Evolutionary conservation across 305 asterid genomes (phyloP).

Genomic region (Galium porrigens): DNA sequence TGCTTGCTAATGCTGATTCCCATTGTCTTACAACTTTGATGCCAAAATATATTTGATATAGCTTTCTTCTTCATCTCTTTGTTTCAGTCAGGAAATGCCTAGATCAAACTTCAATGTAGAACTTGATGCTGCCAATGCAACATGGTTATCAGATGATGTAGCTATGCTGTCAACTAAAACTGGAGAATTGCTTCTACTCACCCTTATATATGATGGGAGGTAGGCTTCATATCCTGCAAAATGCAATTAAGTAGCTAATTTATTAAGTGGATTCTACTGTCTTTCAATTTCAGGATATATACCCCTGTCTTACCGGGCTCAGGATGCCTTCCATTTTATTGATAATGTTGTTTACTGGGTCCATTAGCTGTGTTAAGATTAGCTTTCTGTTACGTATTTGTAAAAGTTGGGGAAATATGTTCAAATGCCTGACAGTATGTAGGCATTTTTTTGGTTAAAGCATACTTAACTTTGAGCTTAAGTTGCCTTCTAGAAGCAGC

Average conservation of each 20-base stretch:
- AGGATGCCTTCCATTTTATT: not conserved
- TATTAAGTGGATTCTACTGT: not conserved
- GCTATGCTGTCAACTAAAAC: conserved; percentile 82
- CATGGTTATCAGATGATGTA: conserved; percentile 89
- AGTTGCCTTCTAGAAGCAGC: not conserved
- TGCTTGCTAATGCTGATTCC: not conserved
- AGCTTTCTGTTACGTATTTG: not conserved
- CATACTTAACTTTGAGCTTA: not conserved
- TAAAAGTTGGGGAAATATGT: not conserved
- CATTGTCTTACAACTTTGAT: not conserved
- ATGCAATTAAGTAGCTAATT: not conserved
- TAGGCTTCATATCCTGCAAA: conserved; percentile 14
- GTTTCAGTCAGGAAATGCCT: conserved; percentile 69
- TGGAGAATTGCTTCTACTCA: conserved; percentile 85
- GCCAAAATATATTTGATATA: not conserved
- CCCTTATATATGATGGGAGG: conserved; percentile 90
- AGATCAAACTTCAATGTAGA: conserved; percentile 67
- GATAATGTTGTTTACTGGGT: not conserved
- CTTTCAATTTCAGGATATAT: too few relatives aligned
- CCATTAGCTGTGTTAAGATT: not conserved
- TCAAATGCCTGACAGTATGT: not conserved
- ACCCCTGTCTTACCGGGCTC: not conserved
- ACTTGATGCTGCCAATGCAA: conserved; percentile 83
- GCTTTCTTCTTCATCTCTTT: not conserved
- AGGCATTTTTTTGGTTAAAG: not conserved